phyloP scores from a whole-genome alignment of 257 asterid species.

The Solanum medicagineum region DNA sequence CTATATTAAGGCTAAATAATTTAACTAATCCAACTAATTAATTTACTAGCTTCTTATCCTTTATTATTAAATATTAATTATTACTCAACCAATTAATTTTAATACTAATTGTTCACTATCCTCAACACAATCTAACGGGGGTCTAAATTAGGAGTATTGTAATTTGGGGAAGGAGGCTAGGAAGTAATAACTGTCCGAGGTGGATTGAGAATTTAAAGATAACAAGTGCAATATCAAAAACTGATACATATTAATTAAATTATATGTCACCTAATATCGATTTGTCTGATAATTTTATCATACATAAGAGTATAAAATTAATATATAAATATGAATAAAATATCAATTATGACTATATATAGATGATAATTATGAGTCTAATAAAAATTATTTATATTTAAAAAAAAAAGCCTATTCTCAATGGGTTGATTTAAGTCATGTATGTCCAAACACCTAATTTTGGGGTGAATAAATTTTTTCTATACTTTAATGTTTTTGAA shows the following conservation, averaged over 20 bases:
- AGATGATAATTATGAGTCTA: neutral
- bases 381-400: neutral
- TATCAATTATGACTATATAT: neutral
- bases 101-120: no score
- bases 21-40: no score
- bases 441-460: neutral
- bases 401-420: neutral
- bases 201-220: no score
- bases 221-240: no score
- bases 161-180: neutral
- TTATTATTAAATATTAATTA: no score
- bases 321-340: neutral
- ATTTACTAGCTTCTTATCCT: no score
- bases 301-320: neutral
- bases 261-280: neutral
- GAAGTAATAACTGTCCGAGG: neutral
- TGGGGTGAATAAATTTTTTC: neutral
- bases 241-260: neutral
- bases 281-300: no score
- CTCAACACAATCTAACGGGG: no score
- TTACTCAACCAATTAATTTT: no score
- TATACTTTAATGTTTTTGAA: neutral
- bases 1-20: no score
- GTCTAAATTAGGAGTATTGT: neutral
- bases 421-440: neutral